phyloP scores from a whole-genome alignment of 2,329 filamentous ascomycete species.

The Diaporthe vexans region DNA sequence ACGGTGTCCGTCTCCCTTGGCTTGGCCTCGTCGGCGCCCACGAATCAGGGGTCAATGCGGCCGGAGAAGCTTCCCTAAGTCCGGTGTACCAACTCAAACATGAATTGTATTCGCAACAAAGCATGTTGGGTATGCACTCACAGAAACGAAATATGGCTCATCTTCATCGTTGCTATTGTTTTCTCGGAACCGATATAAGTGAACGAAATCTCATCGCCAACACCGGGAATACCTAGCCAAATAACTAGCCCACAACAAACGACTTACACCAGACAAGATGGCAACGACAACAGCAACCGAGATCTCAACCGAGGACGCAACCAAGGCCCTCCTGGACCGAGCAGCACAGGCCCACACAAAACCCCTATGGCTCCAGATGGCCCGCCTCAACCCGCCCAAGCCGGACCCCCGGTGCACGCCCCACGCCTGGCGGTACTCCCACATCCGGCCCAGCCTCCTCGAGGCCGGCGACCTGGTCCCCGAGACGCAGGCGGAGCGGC shows the following conservation, averaged over 20 bases:
- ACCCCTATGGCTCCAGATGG: conserved; percentile 62
- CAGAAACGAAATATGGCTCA: neutral
- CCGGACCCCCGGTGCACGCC: conserved; percentile 58
- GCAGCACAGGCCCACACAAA: conserved; percentile 43
- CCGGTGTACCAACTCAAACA: neutral
- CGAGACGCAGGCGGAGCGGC: conserved; percentile 52
- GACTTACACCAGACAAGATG: conserved; percentile 9
- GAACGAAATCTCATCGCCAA: neutral
- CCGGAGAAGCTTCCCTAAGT: conserved; percentile 35
- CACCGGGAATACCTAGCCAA: neutral
- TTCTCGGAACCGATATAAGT: neutral
- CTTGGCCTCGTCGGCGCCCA: neutral
- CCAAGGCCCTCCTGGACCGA: conserved; percentile 32
- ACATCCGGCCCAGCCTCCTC: conserved; percentile 51
- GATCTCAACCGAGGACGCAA: conserved; percentile 30
- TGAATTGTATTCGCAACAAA: neutral
- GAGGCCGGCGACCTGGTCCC: conserved; percentile 39
- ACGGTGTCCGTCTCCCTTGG: conserved; percentile 8
- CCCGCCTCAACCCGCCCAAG: conserved; percentile 56
- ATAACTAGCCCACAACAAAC: neutral
- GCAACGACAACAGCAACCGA: conserved; percentile 36
- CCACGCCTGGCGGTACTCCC: conserved; percentile 51
- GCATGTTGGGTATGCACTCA: neutral
- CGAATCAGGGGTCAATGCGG: neutral
- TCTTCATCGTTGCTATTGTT: neutral